phyloP scores from a whole-genome alignment of 2,329 filamentous ascomycete genomes.

The Colletotrichum phormii region DNA sequence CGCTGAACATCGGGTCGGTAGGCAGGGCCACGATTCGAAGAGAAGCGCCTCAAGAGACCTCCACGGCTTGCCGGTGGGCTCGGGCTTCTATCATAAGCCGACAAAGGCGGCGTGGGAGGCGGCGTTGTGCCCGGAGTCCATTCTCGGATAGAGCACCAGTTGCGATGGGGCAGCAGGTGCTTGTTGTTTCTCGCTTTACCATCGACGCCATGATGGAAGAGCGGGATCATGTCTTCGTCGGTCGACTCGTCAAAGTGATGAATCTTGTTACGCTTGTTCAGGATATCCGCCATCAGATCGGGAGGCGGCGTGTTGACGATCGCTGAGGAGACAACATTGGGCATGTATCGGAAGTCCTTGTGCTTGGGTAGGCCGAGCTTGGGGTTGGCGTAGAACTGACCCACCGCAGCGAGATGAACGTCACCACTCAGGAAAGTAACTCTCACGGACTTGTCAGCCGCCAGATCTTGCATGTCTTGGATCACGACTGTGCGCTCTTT shows the following conservation, averaged over 20 bases:
- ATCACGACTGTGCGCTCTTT: conserved; percentile 87
- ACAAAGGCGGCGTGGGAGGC: conserved; percentile 71
- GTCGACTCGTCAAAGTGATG: conserved; percentile 81
- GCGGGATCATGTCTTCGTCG: conserved; percentile 94
- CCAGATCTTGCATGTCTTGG: conserved; percentile 91
- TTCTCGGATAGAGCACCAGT: conserved; percentile 93
- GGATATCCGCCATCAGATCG: conserved; percentile 86
- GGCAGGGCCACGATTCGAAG: conserved; percentile 51
- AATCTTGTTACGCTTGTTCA: conserved; percentile 92
- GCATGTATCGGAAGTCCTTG: conserved; percentile 95
- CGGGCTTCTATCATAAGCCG: conserved; percentile 57
- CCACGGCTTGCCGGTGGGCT: conserved; percentile 50
- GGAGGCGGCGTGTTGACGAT: conserved; percentile 94
- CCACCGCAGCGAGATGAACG: conserved; percentile 91
- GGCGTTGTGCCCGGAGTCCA: conserved; percentile 85
- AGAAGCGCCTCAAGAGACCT: conserved; percentile 60
- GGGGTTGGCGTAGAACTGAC: conserved; percentile 94
- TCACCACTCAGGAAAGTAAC: conserved; percentile 94
- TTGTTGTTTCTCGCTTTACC: conserved; percentile 93
- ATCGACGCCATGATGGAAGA: conserved; percentile 91
- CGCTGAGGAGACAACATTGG: conserved; percentile 92
- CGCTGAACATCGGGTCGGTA: conserved; percentile 51
- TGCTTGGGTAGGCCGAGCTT: conserved; percentile 85
- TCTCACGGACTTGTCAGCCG: conserved; percentile 90
- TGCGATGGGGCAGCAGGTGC: conserved; percentile 85